A percentile compares a stretch with the other conserved stretches of the same genome.
phyloP scores from a whole-genome alignment of 75 land plant species.

The Picea glauca region DNA sequence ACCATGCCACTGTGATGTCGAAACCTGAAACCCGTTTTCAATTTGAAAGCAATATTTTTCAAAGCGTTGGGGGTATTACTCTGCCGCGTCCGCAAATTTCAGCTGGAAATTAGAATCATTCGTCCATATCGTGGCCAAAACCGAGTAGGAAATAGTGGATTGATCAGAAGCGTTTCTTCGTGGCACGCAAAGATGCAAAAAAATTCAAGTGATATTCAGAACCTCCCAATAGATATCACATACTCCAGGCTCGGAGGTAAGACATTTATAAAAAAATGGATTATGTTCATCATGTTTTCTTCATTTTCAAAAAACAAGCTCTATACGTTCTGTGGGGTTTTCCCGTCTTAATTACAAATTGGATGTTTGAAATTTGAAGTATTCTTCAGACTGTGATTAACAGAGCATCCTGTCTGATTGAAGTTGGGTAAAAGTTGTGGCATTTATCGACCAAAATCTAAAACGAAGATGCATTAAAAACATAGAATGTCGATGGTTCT shows the following conservation, averaged over 20 bases:
- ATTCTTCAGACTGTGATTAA: neutral
- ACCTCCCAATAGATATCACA: conserved; percentile 86
- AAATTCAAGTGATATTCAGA: conserved; percentile 34
- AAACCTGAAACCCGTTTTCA: no score
- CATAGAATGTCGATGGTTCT: neutral
- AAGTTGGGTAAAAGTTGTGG: neutral
- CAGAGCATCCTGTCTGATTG: neutral
- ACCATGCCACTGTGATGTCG: no score
- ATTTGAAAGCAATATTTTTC: no score
- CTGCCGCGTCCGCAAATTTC: no score
- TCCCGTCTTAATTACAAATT: neutral
- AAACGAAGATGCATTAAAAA: neutral
- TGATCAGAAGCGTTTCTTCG: no score
- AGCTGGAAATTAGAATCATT: no score
- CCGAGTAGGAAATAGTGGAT: no score
- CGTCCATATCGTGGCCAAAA: no score
- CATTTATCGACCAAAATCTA: neutral
- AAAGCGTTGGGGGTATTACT: no score
- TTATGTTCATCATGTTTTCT: no score
- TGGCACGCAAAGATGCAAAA: conserved; percentile 26
- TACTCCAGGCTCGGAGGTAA: conserved; percentile 82
- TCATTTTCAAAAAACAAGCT: no score
- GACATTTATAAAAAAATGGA: no score
- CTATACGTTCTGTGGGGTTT: neutral
- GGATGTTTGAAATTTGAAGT: neutral